Conservation (phyloP, 352 stramenopile species). For the Phytophthora pseudosyringae region DNA sequence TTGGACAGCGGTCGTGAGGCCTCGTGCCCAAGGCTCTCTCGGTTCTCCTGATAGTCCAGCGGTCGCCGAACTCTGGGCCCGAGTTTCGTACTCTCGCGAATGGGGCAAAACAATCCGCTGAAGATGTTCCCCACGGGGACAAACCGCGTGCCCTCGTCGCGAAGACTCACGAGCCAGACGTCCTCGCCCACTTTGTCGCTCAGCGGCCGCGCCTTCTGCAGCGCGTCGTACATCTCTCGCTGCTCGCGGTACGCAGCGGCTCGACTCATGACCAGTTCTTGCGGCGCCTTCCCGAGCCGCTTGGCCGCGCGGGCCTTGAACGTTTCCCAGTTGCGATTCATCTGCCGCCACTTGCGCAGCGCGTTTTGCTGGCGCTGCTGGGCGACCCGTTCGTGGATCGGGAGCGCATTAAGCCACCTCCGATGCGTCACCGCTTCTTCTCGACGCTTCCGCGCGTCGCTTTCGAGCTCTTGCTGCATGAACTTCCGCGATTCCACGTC, state of each 20-base stretch:
- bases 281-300: conserved; percentile 51
- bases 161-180: conserved; percentile 91
- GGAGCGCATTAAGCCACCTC: conserved; percentile 54
- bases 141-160: conserved; percentile 85
- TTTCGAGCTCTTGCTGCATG: conserved; percentile 39
- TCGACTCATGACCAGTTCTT: conserved; percentile 88
- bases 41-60: conserved; percentile 52
- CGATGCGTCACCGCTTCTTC: conserved; percentile 38
- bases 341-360: conserved; percentile 70
- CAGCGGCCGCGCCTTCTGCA: conserved; percentile 86
- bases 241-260: conserved; percentile 87
- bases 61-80: conserved; percentile 65
- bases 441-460: conserved; percentile 50
- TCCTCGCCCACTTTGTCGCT: conserved; percentile 89
- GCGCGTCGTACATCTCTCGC: conserved; percentile 90
- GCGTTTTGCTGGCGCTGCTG: conserved; percentile 53
- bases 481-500: conserved; percentile 16
- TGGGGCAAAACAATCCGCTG: conserved; percentile 90
- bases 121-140: conserved; percentile 94
- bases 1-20: conserved; percentile 36
- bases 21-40: conserved; percentile 16
- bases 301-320: conserved; percentile 47
- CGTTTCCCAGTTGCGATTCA: conserved; percentile 72
- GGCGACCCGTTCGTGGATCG: conserved; percentile 71
- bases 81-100: conserved; percentile 72